Evolutionary conservation across 495 filamentous ascomycete species (phyloP), one percentile per base, ranked within the genome.

Genomic region (Annulohypoxylon maeteangense): DNA sequence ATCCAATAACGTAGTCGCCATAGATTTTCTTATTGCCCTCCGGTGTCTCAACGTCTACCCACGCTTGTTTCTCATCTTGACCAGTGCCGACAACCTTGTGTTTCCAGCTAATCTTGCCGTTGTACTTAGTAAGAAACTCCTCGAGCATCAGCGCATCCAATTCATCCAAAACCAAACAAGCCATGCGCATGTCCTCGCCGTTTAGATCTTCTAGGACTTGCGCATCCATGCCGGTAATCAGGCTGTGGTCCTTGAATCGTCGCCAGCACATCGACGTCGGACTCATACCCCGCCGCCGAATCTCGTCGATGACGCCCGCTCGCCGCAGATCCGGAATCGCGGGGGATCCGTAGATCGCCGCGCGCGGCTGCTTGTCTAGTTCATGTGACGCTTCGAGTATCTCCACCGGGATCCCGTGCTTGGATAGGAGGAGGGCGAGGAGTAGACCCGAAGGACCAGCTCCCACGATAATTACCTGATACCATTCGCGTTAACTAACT

Each of bases 391-490:
- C 80, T 65, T 90, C 87, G 25, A 89, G 76, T 7, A 89, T 75
- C 29, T 82, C 80, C 57, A 87, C 83, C 53, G 81, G 65, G 63
- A 89, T 85, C 18, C 85, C 83, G 63, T 81, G 75, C 74, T 85
- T 84, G 8, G 85, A 79, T 7, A 90, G 83, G 16, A 90, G 78
- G 11, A 90, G 75, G 0, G 81, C 79, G 0, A 89, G 83, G 11
- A 89, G 81, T 3, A 90, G 82, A 20, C 87, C 85, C 0, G 86
- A 85, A 2, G 87, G 87, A 1, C 86, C 87, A 11, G 87, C 87
- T 27, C 87, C 86, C 4, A 88, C 87, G 32, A 89, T 76, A 36
- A 79, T 16, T 34, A 81, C 74, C 79, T 82, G 55, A 36, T 65
- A 36, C 22, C 27, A 40, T 44, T 44, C 8, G 10, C 53, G 44